Conservation (phyloP, 305 asterid species). For the Fraxinus dipetala region DNA sequence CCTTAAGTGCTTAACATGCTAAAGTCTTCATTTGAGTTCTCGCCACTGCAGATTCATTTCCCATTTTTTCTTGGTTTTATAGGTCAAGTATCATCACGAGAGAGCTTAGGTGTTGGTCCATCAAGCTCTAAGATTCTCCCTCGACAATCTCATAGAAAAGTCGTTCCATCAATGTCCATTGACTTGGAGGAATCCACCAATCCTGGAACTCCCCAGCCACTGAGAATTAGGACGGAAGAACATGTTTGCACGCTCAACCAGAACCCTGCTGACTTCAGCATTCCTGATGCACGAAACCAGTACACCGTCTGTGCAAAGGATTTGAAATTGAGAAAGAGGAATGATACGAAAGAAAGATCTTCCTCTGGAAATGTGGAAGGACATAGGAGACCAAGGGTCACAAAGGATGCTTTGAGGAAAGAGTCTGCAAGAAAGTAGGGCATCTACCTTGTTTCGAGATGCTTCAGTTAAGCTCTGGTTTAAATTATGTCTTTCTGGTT, state of each 20-base stretch:
- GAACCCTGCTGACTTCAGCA: slow-evolving; percentile 81
- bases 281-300: slow-evolving; percentile 48
- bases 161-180: slow-evolving; percentile 5
- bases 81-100: slow-evolving; percentile 26
- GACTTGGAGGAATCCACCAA: slow-evolving; percentile 25
- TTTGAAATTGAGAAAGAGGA: slow-evolving; percentile 37
- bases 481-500: not conserved
- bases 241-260: slow-evolving; percentile 47
- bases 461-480: not conserved
- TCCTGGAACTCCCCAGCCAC: slow-evolving; percentile 13
- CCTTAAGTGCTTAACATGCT: slow-evolving; percentile 8
- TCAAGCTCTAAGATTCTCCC: not conserved
- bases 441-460: not conserved
- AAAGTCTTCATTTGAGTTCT: not conserved
- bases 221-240: slow-evolving; percentile 17
- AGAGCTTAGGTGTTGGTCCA: not conserved
- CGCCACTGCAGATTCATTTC: not conserved
- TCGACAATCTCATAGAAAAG: not conserved
- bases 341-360: slow-evolving; percentile 23
- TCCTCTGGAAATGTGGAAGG: slow-evolving; percentile 24
- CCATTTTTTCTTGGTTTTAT: not conserved
- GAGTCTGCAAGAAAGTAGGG: slow-evolving; percentile 27
- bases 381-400: slow-evolving; percentile 36
- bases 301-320: slow-evolving; percentile 55
- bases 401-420: slow-evolving; percentile 27